Evolutionary conservation across 768 basidiomycete species (phyloP).

Genomic region (Lentinula guzmanii): DNA sequence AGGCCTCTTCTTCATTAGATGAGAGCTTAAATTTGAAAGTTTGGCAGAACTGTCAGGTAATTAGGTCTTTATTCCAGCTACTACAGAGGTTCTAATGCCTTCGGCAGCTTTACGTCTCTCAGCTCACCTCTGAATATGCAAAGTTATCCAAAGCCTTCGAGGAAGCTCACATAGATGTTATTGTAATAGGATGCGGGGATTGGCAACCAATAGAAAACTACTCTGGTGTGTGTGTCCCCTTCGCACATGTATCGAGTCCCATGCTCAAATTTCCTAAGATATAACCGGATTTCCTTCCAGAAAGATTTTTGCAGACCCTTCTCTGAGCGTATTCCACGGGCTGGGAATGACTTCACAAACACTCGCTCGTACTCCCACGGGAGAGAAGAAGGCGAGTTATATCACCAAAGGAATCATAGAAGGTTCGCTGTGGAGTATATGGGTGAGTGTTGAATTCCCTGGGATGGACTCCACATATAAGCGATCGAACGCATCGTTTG

Average conservation of each 20-base stretch:
- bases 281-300: slow-evolving; percentile 35
- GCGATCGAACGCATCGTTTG: background rate
- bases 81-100: slow-evolving; percentile 13
- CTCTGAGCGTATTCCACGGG: slow-evolving; percentile 47
- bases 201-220: slow-evolving; percentile 46
- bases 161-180: slow-evolving; percentile 31
- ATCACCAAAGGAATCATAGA: slow-evolving; percentile 23
- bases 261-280: slow-evolving; percentile 17
- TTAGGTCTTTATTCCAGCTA: background rate
- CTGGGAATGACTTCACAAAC: slow-evolving; percentile 57
- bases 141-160: slow-evolving; percentile 25
- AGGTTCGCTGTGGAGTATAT: slow-evolving; percentile 34
- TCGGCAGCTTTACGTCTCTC: slow-evolving; percentile 43
- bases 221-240: slow-evolving; percentile 26
- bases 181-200: slow-evolving; percentile 58
- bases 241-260: background rate
- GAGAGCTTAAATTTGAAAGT: background rate
- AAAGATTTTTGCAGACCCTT: slow-evolving; percentile 61
- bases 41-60: slow-evolving; percentile 5
- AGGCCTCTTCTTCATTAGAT: background rate
- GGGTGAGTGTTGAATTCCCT: slow-evolving; percentile 26
- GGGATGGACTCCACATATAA: background rate
- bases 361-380: slow-evolving; percentile 37
- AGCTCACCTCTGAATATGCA: slow-evolving; percentile 20
- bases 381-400: slow-evolving; percentile 41